Evolutionary conservation across 768 basidiomycete genomes (phyloP).

Genomic region (Clitopilus hobsonii): DNA sequence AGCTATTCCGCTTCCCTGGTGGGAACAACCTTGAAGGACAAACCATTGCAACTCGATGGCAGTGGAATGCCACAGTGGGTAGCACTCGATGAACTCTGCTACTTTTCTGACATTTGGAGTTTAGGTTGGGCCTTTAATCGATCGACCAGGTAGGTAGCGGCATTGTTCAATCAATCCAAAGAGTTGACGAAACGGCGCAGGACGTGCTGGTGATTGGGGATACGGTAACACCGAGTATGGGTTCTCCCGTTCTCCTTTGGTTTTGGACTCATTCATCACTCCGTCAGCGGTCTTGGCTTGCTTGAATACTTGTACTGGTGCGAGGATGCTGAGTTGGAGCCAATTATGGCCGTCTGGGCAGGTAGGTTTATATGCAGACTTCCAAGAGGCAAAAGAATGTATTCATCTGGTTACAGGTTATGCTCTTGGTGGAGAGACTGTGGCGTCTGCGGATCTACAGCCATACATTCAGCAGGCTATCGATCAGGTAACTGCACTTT

Average conservation of each 20-base stretch:
- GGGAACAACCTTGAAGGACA: slow-evolving; percentile 63
- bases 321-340: slow-evolving; percentile 51
- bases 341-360: slow-evolving; percentile 61
- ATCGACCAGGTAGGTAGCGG: slow-evolving; percentile 36
- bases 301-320: slow-evolving; percentile 39
- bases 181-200: slow-evolving; percentile 14
- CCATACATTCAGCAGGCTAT: slow-evolving; percentile 53
- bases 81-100: background rate
- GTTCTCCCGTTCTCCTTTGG: too few relatives aligned
- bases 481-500: too few relatives aligned
- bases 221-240: slow-evolving; percentile 57
- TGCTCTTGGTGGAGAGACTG: slow-evolving; percentile 39
- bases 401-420: slow-evolving; percentile 31
- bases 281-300: slow-evolving; percentile 21
- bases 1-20: slow-evolving; percentile 59
- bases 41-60: slow-evolving; percentile 45
- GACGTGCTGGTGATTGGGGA: slow-evolving; percentile 57
- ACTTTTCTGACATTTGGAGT: background rate
- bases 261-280: background rate
- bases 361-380: slow-evolving; percentile 21
- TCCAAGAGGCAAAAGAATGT: background rate
- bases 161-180: background rate
- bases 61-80: slow-evolving; percentile 53
- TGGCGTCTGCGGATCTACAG: slow-evolving; percentile 37
- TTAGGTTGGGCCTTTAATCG: slow-evolving; percentile 37